Evolutionary conservation across 2,329 filamentous ascomycete species (phyloP).

Genomic region (Verticillium isaacii): DNA sequence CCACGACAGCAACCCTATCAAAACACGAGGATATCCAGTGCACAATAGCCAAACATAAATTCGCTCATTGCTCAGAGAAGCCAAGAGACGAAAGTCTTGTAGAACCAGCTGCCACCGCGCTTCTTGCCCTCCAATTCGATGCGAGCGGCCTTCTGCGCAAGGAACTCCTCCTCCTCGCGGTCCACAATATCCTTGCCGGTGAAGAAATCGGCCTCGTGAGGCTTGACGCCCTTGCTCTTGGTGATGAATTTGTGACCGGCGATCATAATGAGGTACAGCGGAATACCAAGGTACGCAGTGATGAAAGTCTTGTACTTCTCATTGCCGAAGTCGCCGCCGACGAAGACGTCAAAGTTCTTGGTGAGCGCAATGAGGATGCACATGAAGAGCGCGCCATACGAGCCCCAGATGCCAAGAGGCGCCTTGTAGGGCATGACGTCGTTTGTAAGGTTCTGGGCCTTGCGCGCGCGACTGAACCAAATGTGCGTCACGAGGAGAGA

Average conservation of each 20-base stretch:
- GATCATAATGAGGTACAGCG: conserved; percentile 65
- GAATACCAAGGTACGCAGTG: conserved; percentile 73
- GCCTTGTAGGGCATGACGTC: conserved; percentile 58
- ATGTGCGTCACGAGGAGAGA: conserved; percentile 65
- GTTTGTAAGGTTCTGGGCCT: conserved; percentile 54
- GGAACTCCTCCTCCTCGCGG: conserved; percentile 65
- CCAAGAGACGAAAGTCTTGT: conserved; percentile 17
- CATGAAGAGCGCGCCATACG: conserved; percentile 62
- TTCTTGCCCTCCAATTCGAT: conserved; percentile 15
- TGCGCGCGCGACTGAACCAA: conserved; percentile 58
- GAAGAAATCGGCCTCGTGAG: conserved; percentile 63
- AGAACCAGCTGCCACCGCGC: conserved; percentile 18
- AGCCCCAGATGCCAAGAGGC: conserved; percentile 68
- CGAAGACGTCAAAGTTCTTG: conserved; percentile 77
- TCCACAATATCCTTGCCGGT: conserved; percentile 70
- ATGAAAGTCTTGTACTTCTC: conserved; percentile 65
- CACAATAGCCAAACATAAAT: not conserved
- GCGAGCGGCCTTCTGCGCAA: conserved; percentile 45
- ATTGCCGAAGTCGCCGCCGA: conserved; percentile 40
- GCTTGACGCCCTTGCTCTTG: conserved; percentile 48
- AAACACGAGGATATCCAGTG: not conserved
- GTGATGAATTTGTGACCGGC: conserved; percentile 61
- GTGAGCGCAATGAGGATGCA: conserved; percentile 71
- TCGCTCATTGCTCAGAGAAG: conserved; percentile 8
- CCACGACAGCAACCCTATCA: no score